phyloP scores from a whole-genome alignment of 75 land plant species.

The Ceratopteris richardii region DNA sequence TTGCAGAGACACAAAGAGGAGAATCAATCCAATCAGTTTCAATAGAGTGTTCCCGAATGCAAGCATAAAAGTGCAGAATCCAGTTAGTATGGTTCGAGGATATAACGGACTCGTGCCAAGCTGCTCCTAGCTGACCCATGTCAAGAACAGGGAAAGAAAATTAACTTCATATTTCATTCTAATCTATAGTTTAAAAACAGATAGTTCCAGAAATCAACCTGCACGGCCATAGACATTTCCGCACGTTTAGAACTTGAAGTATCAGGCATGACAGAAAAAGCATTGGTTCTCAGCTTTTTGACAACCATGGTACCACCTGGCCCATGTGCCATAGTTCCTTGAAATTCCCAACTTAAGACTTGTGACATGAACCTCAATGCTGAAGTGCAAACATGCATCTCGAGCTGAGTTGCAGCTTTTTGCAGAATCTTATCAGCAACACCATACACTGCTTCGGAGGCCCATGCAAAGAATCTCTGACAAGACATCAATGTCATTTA shows the following conservation, averaged over 20 bases:
- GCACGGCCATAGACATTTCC: slow-evolving; percentile 44
- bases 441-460: slow-evolving; percentile 54
- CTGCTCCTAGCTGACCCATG: slow-evolving; percentile 70
- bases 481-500: too few relatives aligned
- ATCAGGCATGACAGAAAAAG: slow-evolving; percentile 32
- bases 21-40: slow-evolving; percentile 65
- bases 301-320: slow-evolving; percentile 20
- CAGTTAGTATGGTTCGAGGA: slow-evolving; percentile 62
- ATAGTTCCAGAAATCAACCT: slow-evolving; percentile 32
- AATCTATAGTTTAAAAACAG: slow-evolving; percentile 2
- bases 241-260: slow-evolving; percentile 22
- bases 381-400: slow-evolving; percentile 69
- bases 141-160: slow-evolving; percentile 12
- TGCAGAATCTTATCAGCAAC: slow-evolving; percentile 49
- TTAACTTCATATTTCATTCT: neutral
- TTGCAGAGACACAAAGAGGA: slow-evolving; percentile 75
- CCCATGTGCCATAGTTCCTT: slow-evolving; percentile 17
- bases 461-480: slow-evolving; percentile 89
- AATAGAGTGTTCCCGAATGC: slow-evolving; percentile 40
- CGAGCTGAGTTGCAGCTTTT: slow-evolving; percentile 40
- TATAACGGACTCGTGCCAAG: slow-evolving; percentile 74
- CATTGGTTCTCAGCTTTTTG: slow-evolving; percentile 30
- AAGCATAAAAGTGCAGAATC: slow-evolving; percentile 73
- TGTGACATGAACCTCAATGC: slow-evolving; percentile 83
- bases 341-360: slow-evolving; percentile 90